A percentile compares a stretch with the other conserved stretches of the same genome.
Conservation (phyloP, 2,329 filamentous ascomycete genomes). For the Triangularia verruculosa region DNA sequence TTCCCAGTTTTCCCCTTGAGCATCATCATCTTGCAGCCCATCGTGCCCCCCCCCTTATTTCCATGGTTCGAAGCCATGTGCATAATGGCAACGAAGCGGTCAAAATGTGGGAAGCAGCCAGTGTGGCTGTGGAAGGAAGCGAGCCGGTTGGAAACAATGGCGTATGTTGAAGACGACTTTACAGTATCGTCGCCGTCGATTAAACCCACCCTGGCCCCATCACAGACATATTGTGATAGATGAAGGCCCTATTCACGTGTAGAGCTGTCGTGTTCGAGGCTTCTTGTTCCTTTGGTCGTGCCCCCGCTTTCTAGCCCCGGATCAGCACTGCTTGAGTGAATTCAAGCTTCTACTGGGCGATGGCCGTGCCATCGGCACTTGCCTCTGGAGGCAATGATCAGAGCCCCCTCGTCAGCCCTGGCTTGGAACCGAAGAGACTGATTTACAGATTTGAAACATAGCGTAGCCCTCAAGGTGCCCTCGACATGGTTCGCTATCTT, state of each 20-base stretch:
- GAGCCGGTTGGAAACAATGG: neutral
- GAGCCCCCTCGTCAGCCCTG: constrained; percentile 14
- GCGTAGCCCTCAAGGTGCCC: constrained; percentile 7
- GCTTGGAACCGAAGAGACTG: constrained; percentile 14
- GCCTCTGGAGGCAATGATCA: constrained; percentile 23
- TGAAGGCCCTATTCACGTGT: neutral
- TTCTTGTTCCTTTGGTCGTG: neutral
- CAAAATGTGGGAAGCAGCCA: neutral
- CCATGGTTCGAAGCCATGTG: neutral
- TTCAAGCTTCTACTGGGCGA: constrained; percentile 10
- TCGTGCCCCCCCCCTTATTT: neutral
- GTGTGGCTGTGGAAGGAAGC: neutral
- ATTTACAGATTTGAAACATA: constrained; percentile 26
- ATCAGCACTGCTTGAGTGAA: constrained; percentile 7
- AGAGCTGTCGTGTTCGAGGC: neutral
- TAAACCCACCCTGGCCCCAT: neutral
- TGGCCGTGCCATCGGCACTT: constrained; percentile 17
- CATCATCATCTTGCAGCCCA: neutral
- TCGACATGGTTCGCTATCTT: neutral
- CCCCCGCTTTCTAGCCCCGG: neutral
- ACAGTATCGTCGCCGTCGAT: neutral
- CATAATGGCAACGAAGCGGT: neutral
- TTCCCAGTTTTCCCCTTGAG: neutral
- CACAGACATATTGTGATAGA: neutral
- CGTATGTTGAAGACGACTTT: neutral